These are phyloP conservation scores for Pneumocystis murina DNA, from an alignment of 1,139 yeast genomes.

Conservation along the genomic window DNA sequence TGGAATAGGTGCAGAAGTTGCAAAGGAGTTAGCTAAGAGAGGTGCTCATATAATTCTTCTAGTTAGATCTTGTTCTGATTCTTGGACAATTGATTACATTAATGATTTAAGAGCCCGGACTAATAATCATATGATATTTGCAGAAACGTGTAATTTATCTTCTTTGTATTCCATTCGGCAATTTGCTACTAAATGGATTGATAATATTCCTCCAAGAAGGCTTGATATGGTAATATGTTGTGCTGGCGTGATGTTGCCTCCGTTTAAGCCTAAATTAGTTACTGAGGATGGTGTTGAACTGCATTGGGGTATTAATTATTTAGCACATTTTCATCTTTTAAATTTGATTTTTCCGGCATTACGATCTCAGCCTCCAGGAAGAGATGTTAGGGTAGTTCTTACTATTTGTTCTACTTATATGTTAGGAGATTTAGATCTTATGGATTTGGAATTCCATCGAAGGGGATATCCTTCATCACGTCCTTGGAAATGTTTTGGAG, in stretches of 20 bases:
- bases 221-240: slow-evolving; percentile 78
- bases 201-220: slow-evolving; percentile 77
- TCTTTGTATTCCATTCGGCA: slow-evolving; percentile 65
- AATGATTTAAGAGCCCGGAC: slow-evolving; percentile 60
- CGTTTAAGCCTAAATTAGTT: slow-evolving; percentile 42
- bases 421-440: slow-evolving; percentile 46
- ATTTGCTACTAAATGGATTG: slow-evolving; percentile 90
- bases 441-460: slow-evolving; percentile 53
- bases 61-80: slow-evolving; percentile 45
- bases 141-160: slow-evolving; percentile 72
- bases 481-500: slow-evolving; percentile 70
- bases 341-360: slow-evolving; percentile 68
- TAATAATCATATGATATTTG: slow-evolving; percentile 61
- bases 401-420: slow-evolving; percentile 67
- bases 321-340: slow-evolving; percentile 64
- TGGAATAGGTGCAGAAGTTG: slow-evolving; percentile 72
- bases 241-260: slow-evolving; percentile 72
- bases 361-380: slow-evolving; percentile 79
- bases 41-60: slow-evolving; percentile 82
- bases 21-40: slow-evolving; percentile 50
- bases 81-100: slow-evolving; percentile 67
- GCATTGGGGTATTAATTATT: slow-evolving; percentile 71
- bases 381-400: slow-evolving; percentile 72
- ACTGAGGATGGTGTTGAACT: slow-evolving; percentile 72
- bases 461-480: slow-evolving; percentile 43